Evolutionary conservation across 768 basidiomycete species (phyloP), one percentile per base, ranked within the genome.

Genomic region (Psilocybe sp.): DNA sequence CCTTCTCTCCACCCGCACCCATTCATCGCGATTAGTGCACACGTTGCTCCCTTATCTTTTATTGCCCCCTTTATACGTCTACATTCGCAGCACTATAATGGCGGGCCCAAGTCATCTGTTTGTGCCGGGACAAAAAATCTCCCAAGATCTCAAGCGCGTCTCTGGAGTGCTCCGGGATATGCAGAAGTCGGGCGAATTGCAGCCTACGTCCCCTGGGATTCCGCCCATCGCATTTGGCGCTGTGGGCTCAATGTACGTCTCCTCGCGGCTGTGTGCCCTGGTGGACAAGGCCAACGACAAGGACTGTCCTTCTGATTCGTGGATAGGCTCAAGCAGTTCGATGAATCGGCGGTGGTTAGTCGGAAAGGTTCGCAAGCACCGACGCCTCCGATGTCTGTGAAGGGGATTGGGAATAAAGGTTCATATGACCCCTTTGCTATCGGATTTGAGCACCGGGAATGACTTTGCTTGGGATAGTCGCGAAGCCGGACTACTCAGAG

Each of bases 401-500:
- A 89, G 51, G 92, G 92, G 12, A 94, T 94, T 51, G 92, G 92
- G 33, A 85, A 82, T 56, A 94, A 92, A 77, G 92, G 92, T 90
- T 56, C 44, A 66, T 59, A 5, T 32, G 14, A 32, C 44, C 41
- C 18, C 12, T 47, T 32, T 41, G 15, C 49, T 20, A 49, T 28
- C 51, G 38, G 7, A 3, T 28, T 4, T 28, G 23, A 46, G 12
- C 43, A 37, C 52, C 35, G 47, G 32, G 18, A 34, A 49, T 46
- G 12, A 34, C 46, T 49, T 37, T 47, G 44, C 31, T 37, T 11
- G 41, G 35, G 40, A 40, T 56, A 94, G 92, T 96, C 41, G 88
- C 90, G 47, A 98, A 96, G 67, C 97, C 97, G 5, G 97, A 99
- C 63, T 98, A 98, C 60, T 97, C 94, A 3, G 95, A 98, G 64